These are phyloP conservation scores for Phaeodactylum tricornutum DNA, from an alignment of 108 stramenopile species.

Conservation along the genomic window DNA sequence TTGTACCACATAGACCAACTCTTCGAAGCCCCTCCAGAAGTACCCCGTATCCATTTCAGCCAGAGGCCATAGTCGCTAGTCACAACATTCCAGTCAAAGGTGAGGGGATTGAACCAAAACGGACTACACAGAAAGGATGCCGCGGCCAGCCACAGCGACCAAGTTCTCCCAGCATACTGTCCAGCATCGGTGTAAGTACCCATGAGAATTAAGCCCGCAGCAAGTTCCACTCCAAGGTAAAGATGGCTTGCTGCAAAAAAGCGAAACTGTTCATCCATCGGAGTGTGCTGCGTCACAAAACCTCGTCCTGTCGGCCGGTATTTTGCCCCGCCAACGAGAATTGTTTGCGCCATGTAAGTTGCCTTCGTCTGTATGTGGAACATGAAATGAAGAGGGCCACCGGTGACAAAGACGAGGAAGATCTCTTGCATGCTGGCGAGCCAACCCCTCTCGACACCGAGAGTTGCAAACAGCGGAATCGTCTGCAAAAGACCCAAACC, in stretches of 20 bases:
- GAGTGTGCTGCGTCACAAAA: slow-evolving; percentile 95
- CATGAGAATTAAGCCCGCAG: slow-evolving; percentile 84
- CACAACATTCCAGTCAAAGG: slow-evolving; percentile 92
- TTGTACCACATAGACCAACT: slow-evolving; percentile 94
- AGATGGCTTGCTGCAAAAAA: slow-evolving; percentile 97
- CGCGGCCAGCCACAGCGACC: slow-evolving; percentile 95
- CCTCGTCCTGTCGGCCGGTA: slow-evolving; percentile 98
- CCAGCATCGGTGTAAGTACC: slow-evolving; percentile 75
- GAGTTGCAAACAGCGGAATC: slow-evolving; percentile 92
- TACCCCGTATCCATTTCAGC: slow-evolving; percentile 84
- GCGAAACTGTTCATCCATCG: slow-evolving; percentile 92
- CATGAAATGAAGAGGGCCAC: slow-evolving; percentile 97
- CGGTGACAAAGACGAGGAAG: slow-evolving; percentile 87
- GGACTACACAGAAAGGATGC: slow-evolving; percentile 94
- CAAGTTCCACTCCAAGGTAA: slow-evolving; percentile 94
- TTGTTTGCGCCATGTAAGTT: slow-evolving; percentile 95
- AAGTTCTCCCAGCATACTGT: slow-evolving; percentile 94
- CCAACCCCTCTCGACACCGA: slow-evolving; percentile 94
- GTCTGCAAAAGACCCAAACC: slow-evolving; percentile 93
- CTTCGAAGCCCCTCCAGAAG: slow-evolving; percentile 68
- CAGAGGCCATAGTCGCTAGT: slow-evolving; percentile 73
- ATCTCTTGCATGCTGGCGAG: slow-evolving; percentile 79
- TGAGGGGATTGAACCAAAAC: slow-evolving; percentile 99
- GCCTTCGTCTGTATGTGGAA: slow-evolving; percentile 99
- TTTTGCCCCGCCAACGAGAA: slow-evolving; percentile 95